These are phyloP conservation scores for Melanomma pulvis-pyrius DNA, from an alignment of 495 filamentous ascomycete species.

Conservation along the genomic window DNA sequence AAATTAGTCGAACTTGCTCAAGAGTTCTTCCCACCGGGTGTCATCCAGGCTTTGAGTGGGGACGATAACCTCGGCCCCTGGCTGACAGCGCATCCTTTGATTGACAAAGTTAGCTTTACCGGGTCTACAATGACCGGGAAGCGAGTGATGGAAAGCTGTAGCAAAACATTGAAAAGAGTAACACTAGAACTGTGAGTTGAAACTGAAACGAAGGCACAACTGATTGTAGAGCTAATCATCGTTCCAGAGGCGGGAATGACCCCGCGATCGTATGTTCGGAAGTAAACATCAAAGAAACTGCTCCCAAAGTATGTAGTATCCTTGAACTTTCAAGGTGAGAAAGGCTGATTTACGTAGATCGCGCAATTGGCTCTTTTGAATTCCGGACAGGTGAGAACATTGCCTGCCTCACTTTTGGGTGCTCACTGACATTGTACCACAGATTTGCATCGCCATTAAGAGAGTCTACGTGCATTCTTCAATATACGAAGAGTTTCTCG, in stretches of 20 bases:
- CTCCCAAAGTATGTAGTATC: background rate
- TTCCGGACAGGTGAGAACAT: slow-evolving; percentile 60
- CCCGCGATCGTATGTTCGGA: slow-evolving; percentile 63
- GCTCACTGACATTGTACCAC: too few species aligned
- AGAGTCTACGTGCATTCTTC: slow-evolving; percentile 65
- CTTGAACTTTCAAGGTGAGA: background rate
- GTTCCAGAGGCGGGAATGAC: too few species aligned
- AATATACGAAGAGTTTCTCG: slow-evolving; percentile 62
- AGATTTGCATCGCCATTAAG: slow-evolving; percentile 60
- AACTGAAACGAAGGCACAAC: too few species aligned
- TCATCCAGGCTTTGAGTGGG: slow-evolving; percentile 63
- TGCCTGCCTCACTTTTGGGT: too few species aligned
- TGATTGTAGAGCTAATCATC: too few species aligned
- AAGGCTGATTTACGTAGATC: slow-evolving; percentile 40
- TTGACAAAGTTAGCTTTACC: slow-evolving; percentile 43
- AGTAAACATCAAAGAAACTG: slow-evolving; percentile 57
- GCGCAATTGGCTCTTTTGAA: slow-evolving; percentile 59
- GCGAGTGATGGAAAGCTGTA: slow-evolving; percentile 41
- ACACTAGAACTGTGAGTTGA: slow-evolving; percentile 63
- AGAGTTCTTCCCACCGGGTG: slow-evolving; percentile 59
- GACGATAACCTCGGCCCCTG: slow-evolving; percentile 42
- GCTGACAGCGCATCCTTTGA: slow-evolving; percentile 39
- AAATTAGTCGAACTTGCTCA: slow-evolving; percentile 61
- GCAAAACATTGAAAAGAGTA: slow-evolving; percentile 44
- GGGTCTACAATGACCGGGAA: slow-evolving; percentile 45